Evolutionary conservation across 2,329 filamentous ascomycete species (phyloP).

Genomic region (Immersiporthe knoxdaviesiana): DNA sequence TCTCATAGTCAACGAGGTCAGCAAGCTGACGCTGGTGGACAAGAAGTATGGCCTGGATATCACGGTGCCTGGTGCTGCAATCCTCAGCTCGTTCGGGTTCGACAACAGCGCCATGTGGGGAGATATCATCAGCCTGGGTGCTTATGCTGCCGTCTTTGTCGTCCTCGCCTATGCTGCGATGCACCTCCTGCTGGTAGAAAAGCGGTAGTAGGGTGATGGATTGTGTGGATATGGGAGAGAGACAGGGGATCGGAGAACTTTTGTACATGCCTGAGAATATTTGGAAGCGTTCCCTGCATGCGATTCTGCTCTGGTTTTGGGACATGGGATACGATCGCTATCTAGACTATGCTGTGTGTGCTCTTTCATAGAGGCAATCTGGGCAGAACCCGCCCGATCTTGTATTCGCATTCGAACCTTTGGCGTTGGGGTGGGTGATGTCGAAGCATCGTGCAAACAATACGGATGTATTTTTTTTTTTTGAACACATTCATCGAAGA

Average conservation of each 20-base stretch:
- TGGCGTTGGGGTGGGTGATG: conserved; percentile 31
- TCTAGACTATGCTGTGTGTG: conserved; percentile 12
- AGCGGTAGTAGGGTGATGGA: conserved; percentile 66
- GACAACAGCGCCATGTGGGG: conserved; percentile 83
- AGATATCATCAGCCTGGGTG: conserved; percentile 78
- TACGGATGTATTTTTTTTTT: conserved; percentile 28
- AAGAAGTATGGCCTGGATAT: conserved; percentile 97
- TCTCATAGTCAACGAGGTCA: conserved; percentile 95
- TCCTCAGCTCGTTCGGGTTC: conserved; percentile 93
- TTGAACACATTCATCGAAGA: conserved; percentile 28
- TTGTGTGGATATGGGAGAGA: neutral
- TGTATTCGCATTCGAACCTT: conserved; percentile 30
- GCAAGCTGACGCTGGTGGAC: conserved; percentile 85
- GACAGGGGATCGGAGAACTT: neutral
- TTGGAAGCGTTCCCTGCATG: conserved; percentile 13
- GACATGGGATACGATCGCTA: conserved; percentile 17
- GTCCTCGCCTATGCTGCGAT: conserved; percentile 88
- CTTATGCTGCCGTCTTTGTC: conserved; percentile 83
- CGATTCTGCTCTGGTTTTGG: neutral
- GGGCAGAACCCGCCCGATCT: conserved; percentile 2
- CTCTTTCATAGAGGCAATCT: conserved; percentile 13
- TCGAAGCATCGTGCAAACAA: conserved; percentile 30
- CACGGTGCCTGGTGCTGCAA: conserved; percentile 90
- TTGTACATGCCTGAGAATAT: conserved; percentile 17
- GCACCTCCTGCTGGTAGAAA: conserved; percentile 92